Percentiles rank a stretch among this genome's conserved stretches.
phyloP scores from a whole-genome alignment of 192 early-diverging fungal genomes.

The Anaeromyces robustus region DNA sequence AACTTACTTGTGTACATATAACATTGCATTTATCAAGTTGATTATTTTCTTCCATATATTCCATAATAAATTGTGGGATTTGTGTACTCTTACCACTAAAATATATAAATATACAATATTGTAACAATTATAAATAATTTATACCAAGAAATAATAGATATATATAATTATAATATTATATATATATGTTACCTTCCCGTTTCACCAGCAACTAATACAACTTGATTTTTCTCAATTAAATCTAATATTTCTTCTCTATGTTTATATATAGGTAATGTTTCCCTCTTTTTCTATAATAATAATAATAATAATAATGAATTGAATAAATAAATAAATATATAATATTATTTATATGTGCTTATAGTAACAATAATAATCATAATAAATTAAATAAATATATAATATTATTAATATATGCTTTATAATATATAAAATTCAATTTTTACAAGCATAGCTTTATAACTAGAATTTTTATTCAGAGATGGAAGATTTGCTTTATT shows the following conservation, averaged over 20 bases:
- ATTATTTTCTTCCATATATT: constrained; percentile 23
- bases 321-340: too few species aligned
- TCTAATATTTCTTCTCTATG: constrained; percentile 38
- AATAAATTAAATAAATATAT: too few species aligned
- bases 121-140: too few species aligned
- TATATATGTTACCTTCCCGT: constrained; percentile 11
- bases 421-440: too few species aligned
- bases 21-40: constrained; percentile 22
- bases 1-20: constrained; percentile 32
- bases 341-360: too few species aligned
- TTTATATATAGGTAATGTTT: constrained; percentile 40
- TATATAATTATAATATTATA: too few species aligned
- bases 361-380: too few species aligned
- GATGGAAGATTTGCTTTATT: not conserved
- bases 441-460: not conserved
- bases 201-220: constrained; percentile 62
- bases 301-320: too few species aligned
- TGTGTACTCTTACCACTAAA: constrained; percentile 58
- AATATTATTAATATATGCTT: too few species aligned
- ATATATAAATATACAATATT: too few species aligned
- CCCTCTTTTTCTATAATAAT: constrained; percentile 11
- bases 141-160: too few species aligned
- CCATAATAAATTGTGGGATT: constrained; percentile 61
- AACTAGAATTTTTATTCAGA: not conserved
- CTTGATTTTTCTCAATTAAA: constrained; percentile 26